Base-by-base conservation (phyloP, 2,329 filamentous ascomycete species). In the Cercospora canescens region DNA sequence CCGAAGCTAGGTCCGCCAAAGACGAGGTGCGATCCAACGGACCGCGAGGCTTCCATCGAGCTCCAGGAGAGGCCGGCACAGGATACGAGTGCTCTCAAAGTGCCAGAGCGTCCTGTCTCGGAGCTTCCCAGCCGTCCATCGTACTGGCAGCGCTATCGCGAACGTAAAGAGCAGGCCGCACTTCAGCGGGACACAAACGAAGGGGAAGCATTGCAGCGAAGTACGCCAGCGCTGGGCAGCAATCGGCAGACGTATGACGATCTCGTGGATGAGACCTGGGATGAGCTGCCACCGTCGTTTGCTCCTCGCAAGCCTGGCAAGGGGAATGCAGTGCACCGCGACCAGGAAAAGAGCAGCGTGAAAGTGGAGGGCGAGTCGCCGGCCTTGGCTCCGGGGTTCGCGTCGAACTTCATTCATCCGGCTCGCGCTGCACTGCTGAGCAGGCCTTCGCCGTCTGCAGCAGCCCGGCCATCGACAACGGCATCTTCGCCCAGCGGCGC, bases 81-180 rank as follows among this genome's bases (percentile, higher is more conserved):
- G 28, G 45, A 50, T 16, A 50, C n/a, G 45, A 24, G 11, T 28
- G 45, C 6, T 6, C 45, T 12, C 14, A 14, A 28, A 24, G 21
- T 26, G 45, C 14, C 45, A 50, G 45, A 4, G 14, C 45, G 45
- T 24, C 34, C 32, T 30, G 8, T 8, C 5, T 18, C 28, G 24
- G 6, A 48, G 16, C 14, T 30, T 9, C 16, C 12, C 8, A 28
- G 34, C 24, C n/a, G 35, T 26, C 48, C 66, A 11, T 54, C 63
- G 8, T 63, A 61, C 35, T 65, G 62, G 62, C 57, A 67, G 56
- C 59, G 60, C 8, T 63, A 62, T 48, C 56, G 66, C 9, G 45
- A 39, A 30, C 57, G 58, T 14, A 60, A 60, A 54, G 54, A 62
- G 54, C 50, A 50, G n/a, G 26, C 12, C 14, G 11, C 62, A 18